Base-by-base conservation (phyloP, 2,329 filamentous ascomycete genomes). In the Aureobasidium lini region DNA sequence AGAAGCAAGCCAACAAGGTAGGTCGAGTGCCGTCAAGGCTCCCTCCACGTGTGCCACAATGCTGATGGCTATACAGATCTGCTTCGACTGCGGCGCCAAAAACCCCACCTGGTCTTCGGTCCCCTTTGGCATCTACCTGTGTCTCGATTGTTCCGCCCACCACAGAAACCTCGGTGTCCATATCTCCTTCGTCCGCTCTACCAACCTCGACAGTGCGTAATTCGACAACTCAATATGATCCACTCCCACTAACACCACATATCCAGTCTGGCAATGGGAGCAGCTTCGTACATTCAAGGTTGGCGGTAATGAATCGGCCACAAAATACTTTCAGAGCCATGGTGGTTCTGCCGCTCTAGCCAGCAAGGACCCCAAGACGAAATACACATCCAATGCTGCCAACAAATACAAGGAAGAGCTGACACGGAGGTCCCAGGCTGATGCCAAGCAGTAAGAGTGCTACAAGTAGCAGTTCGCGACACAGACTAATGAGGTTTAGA, bases 51-150 rank as follows among this genome's bases (percentile, higher is more conserved):
- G 37, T 37, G 46, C 44, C 44, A 40, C 46, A 53, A 31, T 46
- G 40, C 48, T 59, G 57, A 59, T 39, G 62, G 53, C 59, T 50
- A 42, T 60, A 56, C 69, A 95, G 92, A 84, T 95, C 79, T 99
- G 94, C 82, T 99, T 99, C 77, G 94, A 99, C 78, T 99, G 94
- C 76, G 87, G 89, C 72, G 88, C 91, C 70, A 97, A 97, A 78
- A 96, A 96, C 72, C 94, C 94, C 63, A 97, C 94, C 61, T 99
- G 94, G 94, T 95, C 92, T 7, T 97, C 93, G 6, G 92, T 96
- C 34, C 92, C 93, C 10, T 91, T 99, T 65, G 94, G 90, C 71
- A 97, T 99, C 73, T 99, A 97, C 74, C 85, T 99, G 23, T 99
- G 94, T 72, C 87, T 99, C 69, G 94, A 99, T 77, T 99, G 94